phyloP scores from a whole-genome alignment of 1,284 basidiomycete genomes.

The Peniophora sp. region DNA sequence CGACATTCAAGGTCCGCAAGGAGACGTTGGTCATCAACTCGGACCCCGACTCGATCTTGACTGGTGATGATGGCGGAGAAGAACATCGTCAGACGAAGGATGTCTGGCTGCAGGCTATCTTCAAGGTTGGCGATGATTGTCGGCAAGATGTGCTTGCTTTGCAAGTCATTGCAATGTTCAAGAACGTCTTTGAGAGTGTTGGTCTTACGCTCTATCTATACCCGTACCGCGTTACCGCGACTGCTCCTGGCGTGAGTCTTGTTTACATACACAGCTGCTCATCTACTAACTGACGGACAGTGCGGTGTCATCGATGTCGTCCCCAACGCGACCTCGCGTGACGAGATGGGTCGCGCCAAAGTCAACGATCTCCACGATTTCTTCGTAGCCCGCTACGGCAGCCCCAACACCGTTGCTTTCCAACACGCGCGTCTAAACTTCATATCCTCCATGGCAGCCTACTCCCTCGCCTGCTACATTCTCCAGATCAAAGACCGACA shows the following conservation, averaged over 20 bases:
- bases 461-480: slow-evolving; percentile 98
- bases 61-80: slow-evolving; percentile 46
- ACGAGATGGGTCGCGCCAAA: slow-evolving; percentile 99
- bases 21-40: slow-evolving; percentile 55
- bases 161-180: slow-evolving; percentile 99
- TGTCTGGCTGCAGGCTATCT: slow-evolving; percentile 97
- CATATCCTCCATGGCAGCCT: slow-evolving; percentile 98
- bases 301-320: slow-evolving; percentile 99
- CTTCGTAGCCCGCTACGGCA: slow-evolving; percentile 93
- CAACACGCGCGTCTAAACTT: slow-evolving; percentile 94
- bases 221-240: slow-evolving; percentile 97
- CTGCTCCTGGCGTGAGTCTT: slow-evolving; percentile 81
- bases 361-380: slow-evolving; percentile 95
- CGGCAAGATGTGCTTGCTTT: slow-evolving; percentile 95
- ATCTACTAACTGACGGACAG: slow-evolving; percentile 28
- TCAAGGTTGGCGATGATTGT: slow-evolving; percentile 99
- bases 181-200: slow-evolving; percentile 89
- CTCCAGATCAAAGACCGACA: slow-evolving; percentile 98
- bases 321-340: slow-evolving; percentile 94
- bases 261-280: background rate
- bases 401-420: slow-evolving; percentile 83
- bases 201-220: slow-evolving; percentile 91
- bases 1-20: slow-evolving; percentile 96
- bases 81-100: slow-evolving; percentile 70
- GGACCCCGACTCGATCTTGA: slow-evolving; percentile 64